Evolutionary conservation across 2,329 filamentous ascomycete species (phyloP), one percentile per base, ranked within the genome.

Genomic region (Lecanicillium sp.): DNA sequence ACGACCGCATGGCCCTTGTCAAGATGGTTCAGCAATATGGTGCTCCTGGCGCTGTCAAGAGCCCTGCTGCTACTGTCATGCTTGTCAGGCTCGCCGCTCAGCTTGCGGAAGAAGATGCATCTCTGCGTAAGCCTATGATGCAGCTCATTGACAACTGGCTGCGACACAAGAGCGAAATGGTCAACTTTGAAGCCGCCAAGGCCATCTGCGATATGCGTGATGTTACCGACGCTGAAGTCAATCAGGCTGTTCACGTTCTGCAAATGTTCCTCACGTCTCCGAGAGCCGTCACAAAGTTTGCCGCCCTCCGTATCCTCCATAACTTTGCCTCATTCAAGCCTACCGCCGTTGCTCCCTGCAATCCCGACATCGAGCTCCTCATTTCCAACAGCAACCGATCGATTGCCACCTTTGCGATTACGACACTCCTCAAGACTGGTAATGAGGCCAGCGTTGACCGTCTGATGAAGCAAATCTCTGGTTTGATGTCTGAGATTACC

Each of bases 11-110:
- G 92, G 89, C 92, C 16, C 68, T 98, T 52, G 90, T 96, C 44
- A 98, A 98, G 75, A 96, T 98, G 92, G 90, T 98, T n/a, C 92
- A 98, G 68, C 92, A 98, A 62, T 96, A 95, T 59, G 88, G 88
- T 37, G 82, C 83, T 38, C 78, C 88, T 13, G 92, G 92, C 42
- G 87, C 87, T 9, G 83, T 96, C 45, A 96, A 95, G 78, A 95
- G 85, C 63, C 88, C 92, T 15, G 86, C 90, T 43, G 92, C 89
- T 25, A 83, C 89, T 42, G 79, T 98, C 36, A 82, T 98, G 77
- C 74, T 98, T 19, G 92, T 98, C 40, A 78, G 92, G 50, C 68
- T 98, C 48, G 92, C 92, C 25, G 86, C 90, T 30, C 92, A 95
- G 69, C 71, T 98, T 45, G 90, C 90, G 22, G 88, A 95, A 59